phyloP scores from a whole-genome alignment of 305 asterid species.

The Fraxinus angustifolia region DNA sequence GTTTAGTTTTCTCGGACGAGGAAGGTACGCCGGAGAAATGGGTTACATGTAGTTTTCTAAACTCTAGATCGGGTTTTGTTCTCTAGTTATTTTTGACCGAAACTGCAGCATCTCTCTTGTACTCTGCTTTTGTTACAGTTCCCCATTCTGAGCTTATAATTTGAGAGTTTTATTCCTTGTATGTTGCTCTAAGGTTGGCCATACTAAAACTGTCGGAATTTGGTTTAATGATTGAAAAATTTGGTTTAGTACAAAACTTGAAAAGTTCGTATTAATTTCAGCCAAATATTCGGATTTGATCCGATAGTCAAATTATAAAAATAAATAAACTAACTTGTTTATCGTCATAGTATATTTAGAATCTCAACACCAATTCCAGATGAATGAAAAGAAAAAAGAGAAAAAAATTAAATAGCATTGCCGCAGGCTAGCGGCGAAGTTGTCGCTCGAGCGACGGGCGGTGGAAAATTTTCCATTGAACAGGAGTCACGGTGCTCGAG shows the following conservation, averaged over 20 bases:
- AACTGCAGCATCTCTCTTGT: not conserved
- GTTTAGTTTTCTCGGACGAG: not conserved
- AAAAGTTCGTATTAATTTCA: not conserved
- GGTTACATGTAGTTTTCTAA: not conserved
- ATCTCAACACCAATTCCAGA: not conserved
- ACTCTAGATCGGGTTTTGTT: not conserved
- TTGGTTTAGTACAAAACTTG: not conserved
- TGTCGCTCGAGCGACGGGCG: not conserved
- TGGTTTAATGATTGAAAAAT: not conserved
- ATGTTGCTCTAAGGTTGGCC: not conserved
- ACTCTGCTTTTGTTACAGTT: not conserved
- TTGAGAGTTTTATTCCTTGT: not conserved
- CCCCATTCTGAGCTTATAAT: not conserved
- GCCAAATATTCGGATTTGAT: not conserved
- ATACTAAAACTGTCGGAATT: not conserved
- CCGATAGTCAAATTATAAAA: not conserved
- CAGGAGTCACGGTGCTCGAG: not conserved
- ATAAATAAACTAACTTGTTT: not conserved
- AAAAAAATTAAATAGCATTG: not conserved
- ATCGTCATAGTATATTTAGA: not conserved
- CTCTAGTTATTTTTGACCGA: not conserved
- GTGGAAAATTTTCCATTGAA: not conserved
- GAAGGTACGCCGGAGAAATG: not conserved
- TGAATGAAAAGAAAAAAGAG: not conserved
- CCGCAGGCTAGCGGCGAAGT: not conserved